phyloP scores from a whole-genome alignment of 352 stramenopile species.

The Pythium aphanidermatum region DNA sequence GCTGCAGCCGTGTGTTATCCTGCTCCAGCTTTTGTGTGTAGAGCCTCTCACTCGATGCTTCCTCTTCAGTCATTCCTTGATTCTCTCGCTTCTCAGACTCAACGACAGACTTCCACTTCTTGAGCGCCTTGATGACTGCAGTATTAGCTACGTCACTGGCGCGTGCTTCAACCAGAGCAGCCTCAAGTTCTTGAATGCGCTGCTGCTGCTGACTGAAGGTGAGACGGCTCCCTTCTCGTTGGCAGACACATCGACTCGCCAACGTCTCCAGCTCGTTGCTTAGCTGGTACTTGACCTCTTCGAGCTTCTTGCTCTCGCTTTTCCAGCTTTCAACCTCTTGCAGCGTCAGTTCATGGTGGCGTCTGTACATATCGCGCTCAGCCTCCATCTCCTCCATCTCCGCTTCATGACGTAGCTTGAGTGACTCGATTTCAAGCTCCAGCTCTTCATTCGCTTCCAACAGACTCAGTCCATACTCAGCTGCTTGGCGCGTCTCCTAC shows the following conservation, averaged over 20 bases:
- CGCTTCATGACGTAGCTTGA: conserved; percentile 70
- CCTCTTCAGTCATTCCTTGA: conserved; percentile 12
- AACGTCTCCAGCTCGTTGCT: conserved; percentile 51
- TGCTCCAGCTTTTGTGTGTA: conserved; percentile 39
- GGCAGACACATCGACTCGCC: conserved; percentile 34
- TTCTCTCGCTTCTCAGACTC: conserved; percentile 33
- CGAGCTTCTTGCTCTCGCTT: conserved; percentile 53
- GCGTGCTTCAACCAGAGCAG: conserved; percentile 29
- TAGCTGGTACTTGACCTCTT: conserved; percentile 54
- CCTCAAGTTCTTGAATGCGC: conserved; percentile 31
- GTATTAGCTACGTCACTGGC: conserved; percentile 27
- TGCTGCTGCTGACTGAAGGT: conserved; percentile 24
- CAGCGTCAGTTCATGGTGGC: conserved; percentile 50
- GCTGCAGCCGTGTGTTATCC: conserved; percentile 25
- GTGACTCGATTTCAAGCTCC: conserved; percentile 51
- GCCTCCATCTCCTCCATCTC: conserved; percentile 51
- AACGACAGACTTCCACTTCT: conserved; percentile 37
- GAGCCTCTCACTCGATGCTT: conserved; percentile 34
- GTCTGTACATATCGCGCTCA: conserved; percentile 55
- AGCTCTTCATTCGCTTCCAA: conserved; percentile 77
- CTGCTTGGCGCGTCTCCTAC: conserved; percentile 69
- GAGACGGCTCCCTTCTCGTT: conserved; percentile 7
- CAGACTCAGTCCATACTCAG: conserved; percentile 70
- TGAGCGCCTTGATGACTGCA: conserved; percentile 32
- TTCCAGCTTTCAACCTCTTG: conserved; percentile 68